Evolutionary conservation across 2,329 filamentous ascomycete species (phyloP).

Genomic region (Aspergillus quadricinctus): DNA sequence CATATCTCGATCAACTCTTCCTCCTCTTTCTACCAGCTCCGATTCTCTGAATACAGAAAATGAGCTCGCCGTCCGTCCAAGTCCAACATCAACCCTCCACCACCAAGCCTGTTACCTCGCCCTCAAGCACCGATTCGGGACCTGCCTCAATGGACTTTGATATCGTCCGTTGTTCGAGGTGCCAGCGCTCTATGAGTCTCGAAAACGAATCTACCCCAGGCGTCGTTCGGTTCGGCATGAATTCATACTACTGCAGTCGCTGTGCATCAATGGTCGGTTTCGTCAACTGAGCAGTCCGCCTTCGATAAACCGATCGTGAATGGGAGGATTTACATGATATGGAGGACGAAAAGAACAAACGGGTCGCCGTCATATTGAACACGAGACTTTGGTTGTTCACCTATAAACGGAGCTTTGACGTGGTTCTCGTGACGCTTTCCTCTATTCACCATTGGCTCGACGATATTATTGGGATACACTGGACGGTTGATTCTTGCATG

Average conservation of each 20-base stretch:
- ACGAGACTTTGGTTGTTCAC: slow-evolving; percentile 1
- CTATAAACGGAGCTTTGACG: background rate
- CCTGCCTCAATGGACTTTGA: slow-evolving; percentile 29
- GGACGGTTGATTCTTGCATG: slow-evolving; percentile 9
- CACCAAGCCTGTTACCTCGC: slow-evolving; percentile 18
- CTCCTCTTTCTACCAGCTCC: background rate
- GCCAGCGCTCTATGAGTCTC: slow-evolving; percentile 45
- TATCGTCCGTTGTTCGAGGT: slow-evolving; percentile 46
- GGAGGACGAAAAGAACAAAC: slow-evolving; percentile 1
- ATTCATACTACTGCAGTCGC: slow-evolving; percentile 47
- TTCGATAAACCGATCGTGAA: background rate
- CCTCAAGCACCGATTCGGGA: slow-evolving; percentile 21
- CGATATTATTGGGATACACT: slow-evolving; percentile 3
- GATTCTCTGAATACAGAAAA: slow-evolving; percentile 13
- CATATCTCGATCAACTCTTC: background rate
- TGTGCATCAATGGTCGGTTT: slow-evolving; percentile 45
- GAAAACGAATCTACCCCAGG: slow-evolving; percentile 32
- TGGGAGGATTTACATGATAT: background rate
- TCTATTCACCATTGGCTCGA: slow-evolving; percentile 4
- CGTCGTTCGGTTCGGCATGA: slow-evolving; percentile 45
- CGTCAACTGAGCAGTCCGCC: slow-evolving; percentile 26
- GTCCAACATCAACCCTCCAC: slow-evolving; percentile 27
- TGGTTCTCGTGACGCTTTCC: background rate
- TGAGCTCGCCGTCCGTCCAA: slow-evolving; percentile 36
- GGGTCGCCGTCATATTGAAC: slow-evolving; percentile 1